Base-by-base conservation (phyloP, 257 asterid species). In the Agastache rugosa region DNA sequence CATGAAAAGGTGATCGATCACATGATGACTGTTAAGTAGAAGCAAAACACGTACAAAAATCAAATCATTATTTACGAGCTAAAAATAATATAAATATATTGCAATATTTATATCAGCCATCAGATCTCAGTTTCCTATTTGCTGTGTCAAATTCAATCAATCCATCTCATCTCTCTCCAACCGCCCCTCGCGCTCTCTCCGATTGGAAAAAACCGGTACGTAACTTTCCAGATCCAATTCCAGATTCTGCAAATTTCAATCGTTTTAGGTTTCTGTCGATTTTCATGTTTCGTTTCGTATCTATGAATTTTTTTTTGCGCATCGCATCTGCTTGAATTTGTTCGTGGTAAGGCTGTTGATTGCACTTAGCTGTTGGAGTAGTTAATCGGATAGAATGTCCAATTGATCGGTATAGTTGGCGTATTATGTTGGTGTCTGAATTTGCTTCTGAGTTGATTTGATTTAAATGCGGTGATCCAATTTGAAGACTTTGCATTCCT, bases 81-180 rank as follows among this genome's bases (percentile, higher is more conserved):
- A 67, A 75, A 56, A 22, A 12, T 2, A 54, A 29, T 25, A 39
- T 11, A 51, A n/a, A 71, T 64, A 69, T 59, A 75, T 5, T 11
- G 31, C 19, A 2, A 50, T 42, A n/a, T 62, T 42, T 61, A 37
- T 66, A 74, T 70, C 67, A 56, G 62, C 72, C 80, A 76, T 78
- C 82, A 81, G 79, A 81, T 84, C 85, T 76, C 83, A 56, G 59
- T 56, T 63, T 60, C 69, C 56, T 66, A 15, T 75, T 48, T 75
- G 82, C 82, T 67, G 62, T 77, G 82, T 69, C 55, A 31, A 31
- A 31, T 31, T 31, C 37, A 78, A 67, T 78, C 79, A 45, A 67
- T 25, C 29, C 69, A 55, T 63, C 62, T 56, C 63, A 25, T 69
- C 79, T 73, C 66, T 59, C 77, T 61, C 67, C 77, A 72, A 76